Evolutionary conservation across 139 green algal species (phyloP), one percentile per base, ranked within the genome.

Genomic region (Tetraselmis striata): DNA sequence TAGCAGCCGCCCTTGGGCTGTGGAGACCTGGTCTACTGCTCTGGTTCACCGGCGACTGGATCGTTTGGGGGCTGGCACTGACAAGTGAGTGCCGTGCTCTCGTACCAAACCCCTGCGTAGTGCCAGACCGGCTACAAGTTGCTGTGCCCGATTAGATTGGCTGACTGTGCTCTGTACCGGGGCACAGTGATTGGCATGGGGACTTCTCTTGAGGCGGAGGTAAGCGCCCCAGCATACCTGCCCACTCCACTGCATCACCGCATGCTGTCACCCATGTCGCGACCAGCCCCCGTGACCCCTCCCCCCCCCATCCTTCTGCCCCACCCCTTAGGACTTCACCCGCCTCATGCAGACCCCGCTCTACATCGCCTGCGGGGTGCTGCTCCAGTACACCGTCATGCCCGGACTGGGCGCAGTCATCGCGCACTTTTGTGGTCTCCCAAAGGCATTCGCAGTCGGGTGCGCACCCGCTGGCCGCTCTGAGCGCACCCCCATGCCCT

Each of bases 321-420:
- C 18, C 25, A 22, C 18, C 25, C 75, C 2, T 26, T 5, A 29
- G 11, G 31, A 81, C 77, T 27, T 81, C 30, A 74, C 45, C 45
- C 45, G 23, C 1, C 23, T 31, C 22, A 45, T 75, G 0, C 29
- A 32, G 59, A 86, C 77, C 59, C 92, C 92, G 1, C 32, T 32
- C 59, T 85, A 88, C 31, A 86, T 96, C 75, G 67, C 86, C 26
- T 84, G 92, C 30, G 92, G 92, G 25, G 81, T 90, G 29, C 76
- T 31, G 5, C 85, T 93, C 67, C 91, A 97, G 81, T 97, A 96
- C 83, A 94, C 88, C 29, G 84, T 96, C 76, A 95, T 96, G 90
- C 93, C 93, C 1, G 23, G 81, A 0, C 79, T 95, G 79, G 93
- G 92, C 1, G 91, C 90, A 29, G 5, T 83, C 0, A 80, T 94